Percentiles rank a stretch among this genome's conserved stretches.
These are phyloP conservation scores for Salix viminalis DNA, from an alignment of 345 rosid species.

Conservation along the genomic window DNA sequence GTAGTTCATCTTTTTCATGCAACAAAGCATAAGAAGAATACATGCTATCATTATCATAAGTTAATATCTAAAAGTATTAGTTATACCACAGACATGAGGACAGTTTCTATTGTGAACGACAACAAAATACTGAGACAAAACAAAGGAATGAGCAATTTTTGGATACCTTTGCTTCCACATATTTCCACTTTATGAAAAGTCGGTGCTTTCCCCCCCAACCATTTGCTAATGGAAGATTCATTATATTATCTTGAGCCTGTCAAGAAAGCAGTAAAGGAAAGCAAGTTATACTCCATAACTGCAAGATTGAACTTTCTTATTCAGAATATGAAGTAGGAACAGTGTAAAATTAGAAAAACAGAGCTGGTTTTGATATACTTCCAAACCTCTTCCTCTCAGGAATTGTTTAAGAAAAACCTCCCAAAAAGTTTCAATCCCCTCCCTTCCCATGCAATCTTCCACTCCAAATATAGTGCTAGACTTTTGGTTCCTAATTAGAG, in stretches of 20 bases:
- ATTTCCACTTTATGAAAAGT: conserved; percentile 88
- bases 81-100: neutral
- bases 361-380: too few relatives aligned
- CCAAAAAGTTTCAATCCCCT: too few relatives aligned
- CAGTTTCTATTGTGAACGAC: neutral
- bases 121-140: neutral
- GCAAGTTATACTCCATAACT: conserved; percentile 16
- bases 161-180: conserved; percentile 78
- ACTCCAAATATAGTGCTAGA: too few relatives aligned
- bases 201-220: conserved; percentile 98
- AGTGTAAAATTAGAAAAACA: neutral
- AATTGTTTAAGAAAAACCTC: too few relatives aligned
- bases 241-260: conserved; percentile 93
- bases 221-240: conserved; percentile 80
- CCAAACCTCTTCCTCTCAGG: too few relatives aligned
- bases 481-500: too few relatives aligned
- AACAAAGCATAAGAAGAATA: neutral
- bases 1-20: neutral
- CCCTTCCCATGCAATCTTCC: too few relatives aligned
- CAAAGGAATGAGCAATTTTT: neutral
- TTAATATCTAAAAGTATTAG: conserved; percentile 1
- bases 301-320: neutral
- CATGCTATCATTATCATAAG: neutral
- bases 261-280: conserved; percentile 18
- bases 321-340: neutral